Conservation (phyloP, 2,329 filamentous ascomycete genomes). For the Fusarium luffae region DNA sequence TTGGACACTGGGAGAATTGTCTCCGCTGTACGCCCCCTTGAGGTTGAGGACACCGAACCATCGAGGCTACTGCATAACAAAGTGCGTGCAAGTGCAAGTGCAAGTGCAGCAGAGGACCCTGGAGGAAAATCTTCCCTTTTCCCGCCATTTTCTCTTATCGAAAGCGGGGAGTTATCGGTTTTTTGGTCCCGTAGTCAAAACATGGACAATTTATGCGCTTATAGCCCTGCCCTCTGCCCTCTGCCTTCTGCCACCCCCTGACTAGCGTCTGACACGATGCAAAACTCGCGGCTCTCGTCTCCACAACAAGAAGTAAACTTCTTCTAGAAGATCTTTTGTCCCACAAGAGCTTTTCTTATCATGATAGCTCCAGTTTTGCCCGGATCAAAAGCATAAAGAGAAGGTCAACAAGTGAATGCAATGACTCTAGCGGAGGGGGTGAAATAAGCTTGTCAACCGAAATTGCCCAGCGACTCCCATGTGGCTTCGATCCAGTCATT, state of each 20-base stretch:
- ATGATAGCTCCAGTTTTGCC: constrained; percentile 29
- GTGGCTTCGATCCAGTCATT: constrained; percentile 4
- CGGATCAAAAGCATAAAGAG: constrained; percentile 25
- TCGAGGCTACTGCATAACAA: constrained; percentile 28
- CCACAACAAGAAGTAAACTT: constrained; percentile 26
- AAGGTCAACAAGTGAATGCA: constrained; percentile 13
- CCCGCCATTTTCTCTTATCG: constrained; percentile 35
- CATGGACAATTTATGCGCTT: constrained; percentile 27
- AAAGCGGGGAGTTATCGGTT: constrained; percentile 23
- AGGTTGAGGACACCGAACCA: background rate
- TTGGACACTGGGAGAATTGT: constrained; percentile 1
- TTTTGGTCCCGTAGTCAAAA: constrained; percentile 17
- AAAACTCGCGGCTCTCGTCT: constrained; percentile 13
- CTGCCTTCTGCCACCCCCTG: constrained; percentile 6
- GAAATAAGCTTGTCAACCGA: constrained; percentile 12
- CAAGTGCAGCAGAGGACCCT: constrained; percentile 25
- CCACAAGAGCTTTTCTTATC: constrained; percentile 19
- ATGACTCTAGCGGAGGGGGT: background rate
- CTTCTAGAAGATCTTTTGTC: constrained; percentile 35
- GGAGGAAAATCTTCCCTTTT: constrained; percentile 20
- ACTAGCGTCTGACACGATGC: constrained; percentile 33
- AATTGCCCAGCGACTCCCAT: constrained; percentile 8
- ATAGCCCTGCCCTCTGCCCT: constrained; percentile 12
- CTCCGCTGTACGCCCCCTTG: constrained; percentile 21
- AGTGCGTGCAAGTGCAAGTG: background rate